A percentile compares a stretch with the other conserved stretches of the same genome.
Conservation (phyloP, 2,329 filamentous ascomycete species). For the Colletotrichum navitas region DNA sequence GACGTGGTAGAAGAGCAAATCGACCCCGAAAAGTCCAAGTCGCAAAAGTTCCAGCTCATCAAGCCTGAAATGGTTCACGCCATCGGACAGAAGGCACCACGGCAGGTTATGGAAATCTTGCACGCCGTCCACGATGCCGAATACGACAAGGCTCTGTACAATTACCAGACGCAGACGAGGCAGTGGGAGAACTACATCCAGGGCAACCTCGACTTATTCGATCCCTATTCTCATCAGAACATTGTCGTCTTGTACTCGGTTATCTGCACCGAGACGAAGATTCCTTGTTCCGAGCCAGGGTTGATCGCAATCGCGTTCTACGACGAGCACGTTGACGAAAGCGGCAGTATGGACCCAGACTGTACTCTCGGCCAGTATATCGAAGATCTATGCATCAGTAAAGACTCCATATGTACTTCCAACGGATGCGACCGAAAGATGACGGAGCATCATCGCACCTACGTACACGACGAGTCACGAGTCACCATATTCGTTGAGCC, state of each 20-base stretch:
- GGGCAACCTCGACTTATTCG: slow-evolving; percentile 88
- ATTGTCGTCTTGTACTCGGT: slow-evolving; percentile 95
- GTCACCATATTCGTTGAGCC: slow-evolving; percentile 89
- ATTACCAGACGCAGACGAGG: slow-evolving; percentile 92
- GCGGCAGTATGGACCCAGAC: slow-evolving; percentile 80
- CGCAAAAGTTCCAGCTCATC: slow-evolving; percentile 88
- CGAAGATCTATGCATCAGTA: slow-evolving; percentile 85
- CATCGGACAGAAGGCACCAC: slow-evolving; percentile 81
- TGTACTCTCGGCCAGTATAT: slow-evolving; percentile 96
- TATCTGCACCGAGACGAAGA: slow-evolving; percentile 92
- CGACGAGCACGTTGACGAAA: slow-evolving; percentile 80
- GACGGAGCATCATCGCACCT: slow-evolving; percentile 94
- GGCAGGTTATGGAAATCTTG: slow-evolving; percentile 91
- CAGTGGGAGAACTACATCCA: slow-evolving; percentile 97
- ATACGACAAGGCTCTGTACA: slow-evolving; percentile 93
- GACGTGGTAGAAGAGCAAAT: slow-evolving; percentile 69
- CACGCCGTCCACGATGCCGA: slow-evolving; percentile 97
- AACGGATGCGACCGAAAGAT: slow-evolving; percentile 90
- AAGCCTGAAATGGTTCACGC: slow-evolving; percentile 95
- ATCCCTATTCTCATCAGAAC: slow-evolving; percentile 95
- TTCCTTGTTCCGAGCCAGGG: slow-evolving; percentile 91
- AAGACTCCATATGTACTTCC: slow-evolving; percentile 81
- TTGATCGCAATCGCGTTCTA: slow-evolving; percentile 94
- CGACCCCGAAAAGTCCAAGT: slow-evolving; percentile 71
- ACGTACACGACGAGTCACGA: slow-evolving; percentile 95